phyloP scores from a whole-genome alignment of 441 rosid species.

The Hura crepitans region DNA sequence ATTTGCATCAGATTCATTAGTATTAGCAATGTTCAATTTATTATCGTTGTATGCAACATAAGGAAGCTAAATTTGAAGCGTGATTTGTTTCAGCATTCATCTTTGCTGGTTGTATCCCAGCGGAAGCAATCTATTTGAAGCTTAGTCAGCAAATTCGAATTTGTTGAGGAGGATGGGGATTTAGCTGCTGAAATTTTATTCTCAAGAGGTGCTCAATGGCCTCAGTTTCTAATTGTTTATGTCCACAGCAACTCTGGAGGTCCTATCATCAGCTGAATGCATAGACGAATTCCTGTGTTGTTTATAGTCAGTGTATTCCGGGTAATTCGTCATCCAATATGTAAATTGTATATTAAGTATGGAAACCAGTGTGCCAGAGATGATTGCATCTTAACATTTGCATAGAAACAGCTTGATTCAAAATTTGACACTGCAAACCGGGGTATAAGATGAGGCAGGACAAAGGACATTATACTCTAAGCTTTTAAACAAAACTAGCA shows the following conservation, averaged over 20 bases:
- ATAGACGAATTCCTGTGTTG: too few relatives aligned
- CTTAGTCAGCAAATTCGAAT: not conserved
- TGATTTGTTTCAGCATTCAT: conserved; percentile 56
- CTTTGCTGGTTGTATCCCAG: conserved; percentile 62
- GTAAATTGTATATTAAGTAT: too few relatives aligned
- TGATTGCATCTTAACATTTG: too few relatives aligned
- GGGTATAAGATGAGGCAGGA: too few relatives aligned
- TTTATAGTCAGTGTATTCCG: too few relatives aligned
- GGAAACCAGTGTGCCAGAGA: too few relatives aligned
- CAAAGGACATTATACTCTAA: too few relatives aligned
- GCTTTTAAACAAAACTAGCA: too few relatives aligned
- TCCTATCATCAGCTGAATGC: too few relatives aligned
- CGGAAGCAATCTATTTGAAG: conserved; percentile 30
- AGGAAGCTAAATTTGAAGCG: conserved; percentile 12
- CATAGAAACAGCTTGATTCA: too few relatives aligned
- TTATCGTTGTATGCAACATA: conserved; percentile 3
- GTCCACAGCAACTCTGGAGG: not conserved
- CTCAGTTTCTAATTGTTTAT: not conserved
- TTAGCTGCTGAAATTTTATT: not conserved
- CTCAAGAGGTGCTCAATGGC: not conserved
- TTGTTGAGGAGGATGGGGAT: not conserved
- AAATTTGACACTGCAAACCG: too few relatives aligned
- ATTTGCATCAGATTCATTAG: not conserved
- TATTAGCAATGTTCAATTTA: not conserved
- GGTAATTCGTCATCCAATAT: too few relatives aligned